A percentile compares a stretch with the other conserved stretches of the same genome.
Evolutionary conservation across 306 rosid genomes (phyloP).

Genomic region (Vigna nakashimae): DNA sequence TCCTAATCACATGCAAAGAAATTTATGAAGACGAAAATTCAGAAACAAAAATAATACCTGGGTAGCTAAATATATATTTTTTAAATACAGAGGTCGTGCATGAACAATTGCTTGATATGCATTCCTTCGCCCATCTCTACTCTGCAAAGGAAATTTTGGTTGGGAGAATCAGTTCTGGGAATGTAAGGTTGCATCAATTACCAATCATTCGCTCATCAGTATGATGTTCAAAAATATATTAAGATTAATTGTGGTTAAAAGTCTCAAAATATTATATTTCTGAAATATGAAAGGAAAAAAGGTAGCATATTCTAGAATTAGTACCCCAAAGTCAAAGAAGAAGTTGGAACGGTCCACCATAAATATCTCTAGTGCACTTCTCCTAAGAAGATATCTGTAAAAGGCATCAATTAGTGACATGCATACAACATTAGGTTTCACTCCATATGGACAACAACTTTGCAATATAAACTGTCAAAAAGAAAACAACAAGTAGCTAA

Average conservation of each 20-base stretch:
- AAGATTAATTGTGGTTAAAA: slow-evolving; percentile 1
- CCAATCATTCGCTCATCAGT: slow-evolving; percentile 7
- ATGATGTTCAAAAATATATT: slow-evolving; percentile 36
- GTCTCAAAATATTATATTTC: slow-evolving; percentile 23
- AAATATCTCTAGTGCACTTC: slow-evolving; percentile 96
- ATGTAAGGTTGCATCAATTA: slow-evolving; percentile 25
- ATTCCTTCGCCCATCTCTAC: slow-evolving; percentile 84
- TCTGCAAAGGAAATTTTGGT: slow-evolving; percentile 55
- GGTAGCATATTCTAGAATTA: slow-evolving; percentile 36
- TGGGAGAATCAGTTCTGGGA: slow-evolving; percentile 21
- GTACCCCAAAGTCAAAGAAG: slow-evolving; percentile 98
- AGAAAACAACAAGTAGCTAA: slow-evolving; percentile 23
- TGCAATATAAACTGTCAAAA: slow-evolving; percentile 2
- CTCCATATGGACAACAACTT: not conserved
- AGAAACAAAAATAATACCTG: slow-evolving; percentile 65
- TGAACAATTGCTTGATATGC: slow-evolving; percentile 97
- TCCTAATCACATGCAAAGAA: slow-evolving; percentile 19
- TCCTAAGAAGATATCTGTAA: slow-evolving; percentile 89
- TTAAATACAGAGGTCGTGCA: slow-evolving; percentile 85
- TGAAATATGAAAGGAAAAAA: slow-evolving; percentile 6
- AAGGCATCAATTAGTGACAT: slow-evolving; percentile 37
- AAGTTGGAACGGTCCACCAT: slow-evolving; percentile 91
- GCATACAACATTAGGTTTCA: not conserved
- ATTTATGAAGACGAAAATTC: not conserved
- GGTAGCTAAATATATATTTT: slow-evolving; percentile 89